Percentiles rank a stretch among this genome's conserved stretches.
phyloP scores from a whole-genome alignment of 306 rosid genomes.

The Castanea crenata region DNA sequence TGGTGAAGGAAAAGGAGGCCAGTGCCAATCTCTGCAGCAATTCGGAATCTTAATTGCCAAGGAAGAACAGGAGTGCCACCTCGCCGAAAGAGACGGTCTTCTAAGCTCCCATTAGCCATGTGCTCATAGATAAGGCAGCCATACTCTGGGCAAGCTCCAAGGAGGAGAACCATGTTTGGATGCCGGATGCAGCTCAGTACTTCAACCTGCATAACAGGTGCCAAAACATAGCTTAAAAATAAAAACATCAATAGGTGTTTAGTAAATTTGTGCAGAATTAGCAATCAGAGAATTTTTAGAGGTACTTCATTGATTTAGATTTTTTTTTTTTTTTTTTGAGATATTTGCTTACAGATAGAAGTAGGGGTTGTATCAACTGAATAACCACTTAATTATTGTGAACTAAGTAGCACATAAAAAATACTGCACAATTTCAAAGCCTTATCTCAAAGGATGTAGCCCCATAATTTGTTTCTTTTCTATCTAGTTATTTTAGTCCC shows the following conservation, averaged over 20 bases:
- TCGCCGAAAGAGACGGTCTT: constrained; percentile 66
- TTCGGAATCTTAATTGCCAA: constrained; percentile 78
- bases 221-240: neutral
- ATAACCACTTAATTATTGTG: neutral
- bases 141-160: constrained; percentile 82
- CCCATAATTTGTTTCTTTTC: too few species aligned
- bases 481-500: too few species aligned
- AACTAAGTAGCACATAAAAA: neutral
- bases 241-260: neutral
- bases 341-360: neutral
- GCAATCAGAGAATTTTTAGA: too few species aligned
- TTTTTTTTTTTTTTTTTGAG: neutral
- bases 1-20: constrained; percentile 83
- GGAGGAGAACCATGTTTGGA: constrained; percentile 93
- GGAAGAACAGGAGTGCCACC: constrained; percentile 49
- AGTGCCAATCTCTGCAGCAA: constrained; percentile 83
- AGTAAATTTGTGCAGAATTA: too few species aligned
- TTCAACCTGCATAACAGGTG: constrained; percentile 50
- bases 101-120: constrained; percentile 91
- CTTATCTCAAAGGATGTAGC: neutral
- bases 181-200: constrained; percentile 77
- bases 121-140: constrained; percentile 86
- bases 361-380: neutral
- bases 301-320: too few species aligned
- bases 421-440: neutral